A percentile compares a stretch with the other conserved stretches of the same genome.
These are phyloP conservation scores for Euphrasia arctica DNA, from an alignment of 305 asterid species.

Conservation along the genomic window DNA sequence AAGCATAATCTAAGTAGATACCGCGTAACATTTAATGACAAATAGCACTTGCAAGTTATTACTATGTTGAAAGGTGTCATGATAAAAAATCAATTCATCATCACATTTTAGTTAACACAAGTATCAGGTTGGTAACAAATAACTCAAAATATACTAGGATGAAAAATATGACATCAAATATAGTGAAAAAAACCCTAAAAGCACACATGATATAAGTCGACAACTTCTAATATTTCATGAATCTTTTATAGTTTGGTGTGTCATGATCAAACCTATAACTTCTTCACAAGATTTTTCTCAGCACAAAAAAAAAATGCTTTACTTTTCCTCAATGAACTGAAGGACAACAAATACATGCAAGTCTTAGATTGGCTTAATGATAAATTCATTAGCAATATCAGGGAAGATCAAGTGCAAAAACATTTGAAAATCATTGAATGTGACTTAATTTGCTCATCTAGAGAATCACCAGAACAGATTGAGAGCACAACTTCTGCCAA, in stretches of 20 bases:
- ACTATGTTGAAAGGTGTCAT: neutral
- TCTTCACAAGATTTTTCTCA: neutral
- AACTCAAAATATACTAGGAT: neutral
- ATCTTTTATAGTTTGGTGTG: neutral
- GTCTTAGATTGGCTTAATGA: neutral
- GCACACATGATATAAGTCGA: neutral
- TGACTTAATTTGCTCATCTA: neutral
- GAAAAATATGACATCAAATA: neutral
- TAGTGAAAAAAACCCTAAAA: neutral
- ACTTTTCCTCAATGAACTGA: neutral
- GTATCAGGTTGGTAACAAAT: neutral
- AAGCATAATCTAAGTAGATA: neutral
- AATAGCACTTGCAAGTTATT: neutral
- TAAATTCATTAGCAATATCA: neutral
- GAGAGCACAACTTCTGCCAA: neutral
- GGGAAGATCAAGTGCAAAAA: neutral
- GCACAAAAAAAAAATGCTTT: neutral
- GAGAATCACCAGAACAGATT: slow-evolving; percentile 8
- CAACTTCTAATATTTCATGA: neutral
- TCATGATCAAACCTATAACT: neutral
- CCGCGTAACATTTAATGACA: neutral
- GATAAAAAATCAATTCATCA: neutral
- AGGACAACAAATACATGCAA: neutral
- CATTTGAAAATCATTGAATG: neutral
- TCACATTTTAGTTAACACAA: neutral